Percentiles rank a stretch among this genome's conserved stretches.
Evolutionary conservation across 2,329 filamentous ascomycete genomes (phyloP).

Genomic region (Penicillium paneum): DNA sequence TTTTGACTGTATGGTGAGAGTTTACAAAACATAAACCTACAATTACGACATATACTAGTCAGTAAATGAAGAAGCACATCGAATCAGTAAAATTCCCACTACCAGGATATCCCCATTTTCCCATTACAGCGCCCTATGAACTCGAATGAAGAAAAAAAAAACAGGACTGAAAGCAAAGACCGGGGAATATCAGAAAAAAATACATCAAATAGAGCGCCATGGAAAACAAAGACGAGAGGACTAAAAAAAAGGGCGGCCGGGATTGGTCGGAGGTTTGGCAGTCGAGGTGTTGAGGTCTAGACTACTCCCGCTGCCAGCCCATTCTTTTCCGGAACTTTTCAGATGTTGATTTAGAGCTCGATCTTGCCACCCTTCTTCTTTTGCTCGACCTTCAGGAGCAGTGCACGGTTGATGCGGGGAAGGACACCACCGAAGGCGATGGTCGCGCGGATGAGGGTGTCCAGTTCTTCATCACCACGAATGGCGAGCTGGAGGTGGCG

Average conservation of each 20-base stretch:
- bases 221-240: constrained; percentile 16
- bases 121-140: constrained; percentile 42
- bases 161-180: constrained; percentile 18
- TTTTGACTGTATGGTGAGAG: too few species aligned
- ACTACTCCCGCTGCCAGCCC: constrained; percentile 3
- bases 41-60: not conserved
- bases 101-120: constrained; percentile 37
- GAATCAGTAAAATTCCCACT: constrained; percentile 31
- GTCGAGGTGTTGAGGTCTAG: not conserved
- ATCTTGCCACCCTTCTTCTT: constrained; percentile 72
- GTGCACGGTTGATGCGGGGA: constrained; percentile 96
- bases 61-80: constrained; percentile 4
- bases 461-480: constrained; percentile 95
- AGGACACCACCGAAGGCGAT: constrained; percentile 98
- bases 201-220: constrained; percentile 29
- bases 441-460: constrained; percentile 94
- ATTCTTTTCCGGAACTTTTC: constrained; percentile 3
- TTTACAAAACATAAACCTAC: not conserved
- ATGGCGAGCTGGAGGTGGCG: constrained; percentile 97
- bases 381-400: constrained; percentile 93
- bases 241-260: not conserved
- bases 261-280: not conserved
- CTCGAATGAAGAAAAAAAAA: constrained; percentile 18
- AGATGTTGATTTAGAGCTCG: constrained; percentile 2
- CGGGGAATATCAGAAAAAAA: constrained; percentile 28